These are phyloP conservation scores for Macrolepiota albuminosa DNA, from an alignment of 768 basidiomycete species.

Conservation along the genomic window DNA sequence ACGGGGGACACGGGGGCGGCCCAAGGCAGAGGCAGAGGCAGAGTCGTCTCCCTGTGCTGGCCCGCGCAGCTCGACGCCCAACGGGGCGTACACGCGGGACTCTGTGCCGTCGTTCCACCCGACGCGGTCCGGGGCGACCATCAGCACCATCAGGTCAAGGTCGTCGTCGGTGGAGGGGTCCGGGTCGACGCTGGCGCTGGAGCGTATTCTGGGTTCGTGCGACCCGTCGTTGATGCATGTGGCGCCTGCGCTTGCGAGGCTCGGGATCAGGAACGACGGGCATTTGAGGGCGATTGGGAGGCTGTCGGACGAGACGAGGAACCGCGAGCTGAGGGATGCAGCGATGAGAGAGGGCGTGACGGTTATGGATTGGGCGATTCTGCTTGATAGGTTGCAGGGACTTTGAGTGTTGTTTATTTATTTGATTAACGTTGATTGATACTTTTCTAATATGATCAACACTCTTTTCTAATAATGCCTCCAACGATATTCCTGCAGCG, in stretches of 20 bases:
- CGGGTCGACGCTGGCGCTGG: constrained; percentile 35
- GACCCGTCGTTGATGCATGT: constrained; percentile 64
- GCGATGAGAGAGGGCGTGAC: constrained; percentile 66
- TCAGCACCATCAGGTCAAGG: constrained; percentile 36
- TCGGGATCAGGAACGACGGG: constrained; percentile 57
- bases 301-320: constrained; percentile 60
- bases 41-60: too few species aligned
- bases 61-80: constrained; percentile 17
- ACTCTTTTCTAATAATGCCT: too few species aligned
- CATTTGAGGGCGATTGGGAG: constrained; percentile 60
- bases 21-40: neutral
- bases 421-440: too few species aligned
- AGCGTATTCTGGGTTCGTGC: constrained; percentile 54
- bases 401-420: constrained; percentile 11
- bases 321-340: constrained; percentile 66
- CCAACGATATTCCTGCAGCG: constrained; percentile 58
- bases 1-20: neutral
- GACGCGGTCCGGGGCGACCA: constrained; percentile 35
- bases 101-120: constrained; percentile 28
- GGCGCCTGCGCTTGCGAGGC: constrained; percentile 44
- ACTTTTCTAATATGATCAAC: too few species aligned
- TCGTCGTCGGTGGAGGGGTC: constrained; percentile 41
- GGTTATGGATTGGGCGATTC: constrained; percentile 74
- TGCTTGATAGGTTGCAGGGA: constrained; percentile 57
- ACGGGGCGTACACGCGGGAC: constrained; percentile 1